Evolutionary conservation across 2,329 filamentous ascomycete genomes (phyloP).

Genomic region (Tolypocladium ovalisporum): DNA sequence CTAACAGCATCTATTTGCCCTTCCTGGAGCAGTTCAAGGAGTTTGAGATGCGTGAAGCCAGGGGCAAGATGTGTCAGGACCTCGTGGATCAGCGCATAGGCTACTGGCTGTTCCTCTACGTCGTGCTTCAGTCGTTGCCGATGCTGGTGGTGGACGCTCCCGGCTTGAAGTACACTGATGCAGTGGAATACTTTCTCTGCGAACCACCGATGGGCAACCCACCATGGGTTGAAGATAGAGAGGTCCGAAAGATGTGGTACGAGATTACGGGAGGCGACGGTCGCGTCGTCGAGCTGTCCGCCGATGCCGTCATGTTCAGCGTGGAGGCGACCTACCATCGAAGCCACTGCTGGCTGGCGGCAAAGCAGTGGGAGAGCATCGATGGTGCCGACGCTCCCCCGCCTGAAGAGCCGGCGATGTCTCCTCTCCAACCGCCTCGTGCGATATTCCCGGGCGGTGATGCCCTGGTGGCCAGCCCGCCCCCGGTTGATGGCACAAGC

Average conservation of each 20-base stretch:
- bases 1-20: conserved; percentile 42
- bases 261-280: conserved; percentile 55
- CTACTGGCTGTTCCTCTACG: conserved; percentile 75
- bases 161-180: conserved; percentile 55
- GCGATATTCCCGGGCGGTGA: conserved; percentile 22
- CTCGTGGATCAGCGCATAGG: conserved; percentile 62
- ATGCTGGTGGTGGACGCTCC: conserved; percentile 70
- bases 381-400: conserved; percentile 15
- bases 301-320: conserved; percentile 49
- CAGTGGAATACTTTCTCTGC: conserved; percentile 74
- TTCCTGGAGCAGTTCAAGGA: conserved; percentile 61
- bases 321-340: conserved; percentile 50
- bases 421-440: conserved; percentile 25
- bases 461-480: conserved; percentile 11
- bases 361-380: conserved; percentile 35
- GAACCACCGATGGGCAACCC: conserved; percentile 60
- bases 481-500: conserved; percentile 8
- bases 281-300: conserved; percentile 42
- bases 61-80: conserved; percentile 53
- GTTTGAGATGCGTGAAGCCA: conserved; percentile 59
- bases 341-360: conserved; percentile 44
- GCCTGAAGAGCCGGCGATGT: conserved; percentile 21
- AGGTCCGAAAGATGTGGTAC: conserved; percentile 62
- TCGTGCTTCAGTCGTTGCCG: conserved; percentile 64
- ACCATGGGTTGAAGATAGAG: conserved; percentile 60